A percentile compares a stretch with the other conserved stretches of the same genome.
These are phyloP conservation scores for Pyracantha coccinea DNA, from an alignment of 331 rosid genomes.

Conservation along the genomic window DNA sequence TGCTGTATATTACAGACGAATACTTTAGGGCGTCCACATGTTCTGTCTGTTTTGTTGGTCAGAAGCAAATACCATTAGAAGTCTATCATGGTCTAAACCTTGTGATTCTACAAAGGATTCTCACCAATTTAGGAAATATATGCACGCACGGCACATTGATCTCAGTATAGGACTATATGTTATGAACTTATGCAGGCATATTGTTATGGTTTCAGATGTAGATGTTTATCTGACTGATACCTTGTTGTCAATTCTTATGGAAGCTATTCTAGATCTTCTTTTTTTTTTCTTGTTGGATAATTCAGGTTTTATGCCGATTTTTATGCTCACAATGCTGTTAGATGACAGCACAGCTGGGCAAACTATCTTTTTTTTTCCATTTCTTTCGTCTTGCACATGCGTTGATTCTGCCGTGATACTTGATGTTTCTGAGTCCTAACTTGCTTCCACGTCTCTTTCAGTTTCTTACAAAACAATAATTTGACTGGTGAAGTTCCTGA, in stretches of 20 bases:
- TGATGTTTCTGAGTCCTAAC: conserved; percentile 5
- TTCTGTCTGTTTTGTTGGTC: conserved; percentile 6
- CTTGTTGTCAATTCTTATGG: not conserved
- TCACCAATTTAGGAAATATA: not conserved
- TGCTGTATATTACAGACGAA: not conserved
- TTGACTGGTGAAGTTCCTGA: conserved; percentile 76
- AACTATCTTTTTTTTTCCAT: not conserved
- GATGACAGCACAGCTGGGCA: not conserved
- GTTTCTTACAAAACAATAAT: conserved; percentile 80
- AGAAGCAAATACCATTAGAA: not conserved
- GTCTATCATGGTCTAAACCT: not conserved
- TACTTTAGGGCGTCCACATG: not conserved
- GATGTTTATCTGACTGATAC: not conserved
- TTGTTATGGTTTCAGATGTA: not conserved
- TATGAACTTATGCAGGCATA: not conserved
- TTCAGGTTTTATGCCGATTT: not conserved
- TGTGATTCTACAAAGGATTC: not conserved
- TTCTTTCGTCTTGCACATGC: not conserved
- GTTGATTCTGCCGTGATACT: not conserved
- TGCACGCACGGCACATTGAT: not conserved
- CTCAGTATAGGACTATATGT: not conserved
- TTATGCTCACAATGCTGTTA: not conserved
- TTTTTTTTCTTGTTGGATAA: not conserved
- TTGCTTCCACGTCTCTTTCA: conserved; percentile 27
- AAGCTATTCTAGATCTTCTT: not conserved